Evolutionary conservation across 1,284 basidiomycete genomes (phyloP), one percentile per base, ranked within the genome.

Genomic region (Cutaneotrichosporon dermatis): DNA sequence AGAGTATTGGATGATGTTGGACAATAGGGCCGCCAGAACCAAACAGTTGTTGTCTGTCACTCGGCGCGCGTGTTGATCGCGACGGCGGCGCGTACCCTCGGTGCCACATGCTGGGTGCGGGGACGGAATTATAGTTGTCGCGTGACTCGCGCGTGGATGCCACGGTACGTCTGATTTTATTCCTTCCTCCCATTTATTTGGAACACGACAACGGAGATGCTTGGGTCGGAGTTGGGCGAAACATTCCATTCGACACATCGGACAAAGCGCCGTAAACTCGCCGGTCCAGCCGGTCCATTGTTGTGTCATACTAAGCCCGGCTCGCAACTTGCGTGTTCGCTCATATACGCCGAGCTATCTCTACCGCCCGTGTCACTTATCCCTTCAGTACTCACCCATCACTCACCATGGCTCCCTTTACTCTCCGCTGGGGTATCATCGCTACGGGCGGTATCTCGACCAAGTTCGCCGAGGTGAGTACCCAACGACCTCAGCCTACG

Each of bases 361-460:
- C 25, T 25, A 3, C 25, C 25, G 25, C 25, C 25, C 3, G 25
- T 25, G 25, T 25, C 25, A 25, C 25, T 25, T 25, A 25, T 25
- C 25, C 25, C 25, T 25, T 25, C 25, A 25, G 25, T 25, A 25
- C 25, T 25, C 25, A 8, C 48, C 13, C 43, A 46, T 36, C 25
- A 35, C 13, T 39, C 41, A 59, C 46, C 11, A 63, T 59, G 59
- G 39, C 57, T 11, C 59, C 67, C 1, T 68, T 61, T 55, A 69
- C 62, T 44, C 61, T 77, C 36, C 66, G 72, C 52, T 79, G 78
- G 78, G 78, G 78, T 16, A 78, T 78, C 66, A 75, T 79, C 64
- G 73, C 76, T 12, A 78, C 78, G n/a, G 78, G 78, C 39, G 61
- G 67, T 15, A 76, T 76, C 62, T 66, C 74, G 16, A 71, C 69